Percentiles rank a stretch among this genome's conserved stretches.
These are phyloP conservation scores for Phycomyces blakesleeanus DNA, from an alignment of 192 early-diverging fungal species.

Conservation along the genomic window DNA sequence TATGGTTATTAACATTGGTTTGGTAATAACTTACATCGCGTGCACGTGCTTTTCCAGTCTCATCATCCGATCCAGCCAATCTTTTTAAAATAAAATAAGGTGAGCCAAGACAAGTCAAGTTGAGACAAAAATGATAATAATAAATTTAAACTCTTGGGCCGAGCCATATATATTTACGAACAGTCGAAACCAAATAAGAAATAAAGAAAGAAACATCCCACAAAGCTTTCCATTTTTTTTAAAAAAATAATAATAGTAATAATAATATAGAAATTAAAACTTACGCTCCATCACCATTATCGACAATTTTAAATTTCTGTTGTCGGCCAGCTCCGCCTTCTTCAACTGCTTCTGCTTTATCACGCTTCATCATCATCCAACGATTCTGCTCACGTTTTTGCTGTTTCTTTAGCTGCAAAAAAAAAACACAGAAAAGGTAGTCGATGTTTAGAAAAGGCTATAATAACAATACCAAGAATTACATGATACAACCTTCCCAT, in stretches of 20 bases:
- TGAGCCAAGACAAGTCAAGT: too few relatives aligned
- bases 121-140: too few relatives aligned
- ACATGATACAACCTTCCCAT: too few relatives aligned
- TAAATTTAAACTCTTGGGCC: too few relatives aligned
- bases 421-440: too few relatives aligned
- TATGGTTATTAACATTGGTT: neutral
- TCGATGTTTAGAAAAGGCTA: neutral
- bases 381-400: slow-evolving; percentile 45
- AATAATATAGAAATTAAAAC: too few relatives aligned
- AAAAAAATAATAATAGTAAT: too few relatives aligned
- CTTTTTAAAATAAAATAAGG: neutral
- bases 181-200: too few relatives aligned
- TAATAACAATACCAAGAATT: too few relatives aligned
- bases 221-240: too few relatives aligned
- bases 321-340: slow-evolving; percentile 4
- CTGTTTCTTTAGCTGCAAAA: slow-evolving; percentile 42
- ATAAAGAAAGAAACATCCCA: neutral
- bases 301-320: slow-evolving; percentile 35
- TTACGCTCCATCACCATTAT: slow-evolving; percentile 38
- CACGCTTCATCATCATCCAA: slow-evolving; percentile 50
- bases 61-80: slow-evolving; percentile 8
- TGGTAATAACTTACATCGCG: slow-evolving; percentile 2
- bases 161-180: too few relatives aligned
- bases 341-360: slow-evolving; percentile 40
- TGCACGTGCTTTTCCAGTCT: slow-evolving; percentile 13